phyloP scores from a whole-genome alignment of 805 yeast species.

The Maudiozyma bulderi region DNA sequence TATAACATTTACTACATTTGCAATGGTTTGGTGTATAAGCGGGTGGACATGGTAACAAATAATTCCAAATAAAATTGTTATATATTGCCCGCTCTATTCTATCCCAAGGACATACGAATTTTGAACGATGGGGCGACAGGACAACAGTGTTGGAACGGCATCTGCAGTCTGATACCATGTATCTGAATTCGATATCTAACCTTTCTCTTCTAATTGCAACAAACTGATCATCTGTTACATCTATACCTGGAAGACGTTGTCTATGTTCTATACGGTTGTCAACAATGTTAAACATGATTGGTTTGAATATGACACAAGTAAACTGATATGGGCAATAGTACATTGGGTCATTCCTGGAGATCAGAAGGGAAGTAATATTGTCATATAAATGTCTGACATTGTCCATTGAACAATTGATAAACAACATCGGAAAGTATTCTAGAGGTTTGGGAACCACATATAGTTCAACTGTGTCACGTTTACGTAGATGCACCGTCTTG shows the following conservation, averaged over 20 bases:
- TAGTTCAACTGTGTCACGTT: neutral
- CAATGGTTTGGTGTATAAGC: no score
- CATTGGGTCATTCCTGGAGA: neutral
- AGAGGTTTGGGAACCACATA: neutral
- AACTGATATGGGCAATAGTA: neutral
- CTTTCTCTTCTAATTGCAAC: neutral
- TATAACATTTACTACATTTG: no score
- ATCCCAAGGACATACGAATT: no score
- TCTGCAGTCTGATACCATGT: neutral
- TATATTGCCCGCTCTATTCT: no score
- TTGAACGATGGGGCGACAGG: no score
- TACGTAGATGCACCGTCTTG: neutral
- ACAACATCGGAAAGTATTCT: neutral
- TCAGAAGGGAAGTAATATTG: neutral
- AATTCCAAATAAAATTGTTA: no score
- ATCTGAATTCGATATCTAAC: neutral
- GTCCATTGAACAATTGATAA: neutral
- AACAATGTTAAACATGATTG: neutral
- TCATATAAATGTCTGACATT: neutral
- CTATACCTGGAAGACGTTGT: neutral
- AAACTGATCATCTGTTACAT: neutral
- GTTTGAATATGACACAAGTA: neutral
- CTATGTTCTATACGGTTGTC: neutral
- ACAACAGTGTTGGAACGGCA: neutral
- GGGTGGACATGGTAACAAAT: no score